Base-by-base conservation (phyloP, 2,329 filamentous ascomycete species). In the Didymella sp. region DNA sequence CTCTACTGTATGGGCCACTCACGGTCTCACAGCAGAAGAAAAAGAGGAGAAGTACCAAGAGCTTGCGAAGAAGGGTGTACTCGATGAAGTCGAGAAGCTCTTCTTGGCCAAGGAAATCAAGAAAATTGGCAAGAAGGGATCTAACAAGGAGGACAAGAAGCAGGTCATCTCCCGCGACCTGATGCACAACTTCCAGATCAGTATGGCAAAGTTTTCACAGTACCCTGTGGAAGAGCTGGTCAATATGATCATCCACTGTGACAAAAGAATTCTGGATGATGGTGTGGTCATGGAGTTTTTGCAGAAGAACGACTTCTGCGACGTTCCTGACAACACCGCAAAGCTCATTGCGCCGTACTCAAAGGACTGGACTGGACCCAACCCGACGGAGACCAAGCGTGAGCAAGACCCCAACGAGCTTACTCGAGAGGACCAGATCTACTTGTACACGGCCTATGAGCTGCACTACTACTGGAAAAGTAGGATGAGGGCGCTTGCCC, bases 401-500 rank as follows among this genome's bases (percentile, higher is more conserved):
- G 95, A 99, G 74, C 86, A 89, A 71, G 93, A 98, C 76, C 94
- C 94, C 0, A 78, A 76, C 6, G 95, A 99, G 72, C 86, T 99
- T 50, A 97, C 94, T 2, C 84, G 93, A 60, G 92, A 98, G 76
- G 95, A 99, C 79, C 94, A 98, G 77, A 90, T 99, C 54, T 99
- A 93, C 74, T 82, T 99, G 24, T 91, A 89, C 73, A 98, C 95
- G 4, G 91, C 94, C 1, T 98, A 90, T 70, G 95, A 99, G 76
- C 81, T 98, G 63, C 92, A 96, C 66, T 93, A 97, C 75, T 99
- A 99, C 80, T 99, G 95, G 95, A 97, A 96, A 83, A 92, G 91
- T 59, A 89, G 95, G 76, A 98, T 98, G 89, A 87, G 95, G 66
- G 95, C 95, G 33, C 83, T 99, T 64, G 84, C 88, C 2, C 80